Conservation (phyloP, 2,329 filamentous ascomycete genomes). For the Talaromyces sp. region DNA sequence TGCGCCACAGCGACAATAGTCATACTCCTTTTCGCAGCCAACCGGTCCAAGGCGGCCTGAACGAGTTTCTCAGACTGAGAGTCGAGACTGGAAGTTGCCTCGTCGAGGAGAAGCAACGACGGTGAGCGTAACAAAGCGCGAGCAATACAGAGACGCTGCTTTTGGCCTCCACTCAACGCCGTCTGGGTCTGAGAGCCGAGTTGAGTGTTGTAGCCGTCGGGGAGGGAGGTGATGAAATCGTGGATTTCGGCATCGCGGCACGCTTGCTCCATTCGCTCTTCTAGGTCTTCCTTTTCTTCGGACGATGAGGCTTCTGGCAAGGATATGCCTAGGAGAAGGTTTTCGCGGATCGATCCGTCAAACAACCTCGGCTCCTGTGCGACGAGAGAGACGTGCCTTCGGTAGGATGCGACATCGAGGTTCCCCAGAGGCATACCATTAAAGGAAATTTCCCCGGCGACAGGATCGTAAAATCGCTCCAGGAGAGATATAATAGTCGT, state of each 20-base stretch:
- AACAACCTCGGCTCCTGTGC: constrained; percentile 43
- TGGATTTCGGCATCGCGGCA: constrained; percentile 50
- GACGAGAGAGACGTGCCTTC: constrained; percentile 57
- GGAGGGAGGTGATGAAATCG: constrained; percentile 49
- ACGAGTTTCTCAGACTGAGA: constrained; percentile 62
- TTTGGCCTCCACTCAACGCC: constrained; percentile 51
- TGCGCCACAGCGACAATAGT: constrained; percentile 75
- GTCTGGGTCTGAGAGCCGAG: constrained; percentile 45
- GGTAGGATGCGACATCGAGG: constrained; percentile 74
- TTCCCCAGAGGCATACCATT: constrained; percentile 71
- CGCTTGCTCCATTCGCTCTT: constrained; percentile 40
- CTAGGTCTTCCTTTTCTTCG: constrained; percentile 23
- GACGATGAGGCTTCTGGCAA: constrained; percentile 61
- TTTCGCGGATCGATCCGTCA: constrained; percentile 42
- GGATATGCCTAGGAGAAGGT: constrained; percentile 50
- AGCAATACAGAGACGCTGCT: constrained; percentile 53
- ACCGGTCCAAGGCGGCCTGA: constrained; percentile 64
- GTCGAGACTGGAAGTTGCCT: constrained; percentile 58
- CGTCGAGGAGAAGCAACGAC: constrained; percentile 52
- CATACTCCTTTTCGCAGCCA: constrained; percentile 47
- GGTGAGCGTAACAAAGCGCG: constrained; percentile 51
- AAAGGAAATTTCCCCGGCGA: constrained; percentile 66
- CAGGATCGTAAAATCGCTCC: constrained; percentile 67
- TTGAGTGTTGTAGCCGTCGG: constrained; percentile 47
- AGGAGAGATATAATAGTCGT: constrained; percentile 35